phyloP scores from a whole-genome alignment of 345 rosid genomes.

The Gossypium turneri region DNA sequence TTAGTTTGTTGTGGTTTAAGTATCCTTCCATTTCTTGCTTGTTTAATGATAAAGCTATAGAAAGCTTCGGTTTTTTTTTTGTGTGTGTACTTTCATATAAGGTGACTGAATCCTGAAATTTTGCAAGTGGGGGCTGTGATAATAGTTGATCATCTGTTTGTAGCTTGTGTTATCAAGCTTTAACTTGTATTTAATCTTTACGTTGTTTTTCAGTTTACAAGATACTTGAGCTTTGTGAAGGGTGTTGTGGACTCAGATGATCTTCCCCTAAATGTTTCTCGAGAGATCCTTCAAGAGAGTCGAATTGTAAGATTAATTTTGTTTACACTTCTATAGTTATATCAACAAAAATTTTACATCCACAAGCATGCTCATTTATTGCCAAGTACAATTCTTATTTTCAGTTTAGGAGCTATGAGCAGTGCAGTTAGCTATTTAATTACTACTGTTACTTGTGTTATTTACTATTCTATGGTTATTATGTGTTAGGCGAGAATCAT shows the following conservation, averaged over 20 bases:
- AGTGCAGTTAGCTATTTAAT: neutral
- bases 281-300: slow-evolving; percentile 97
- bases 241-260: slow-evolving; percentile 96
- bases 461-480: neutral
- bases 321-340: neutral
- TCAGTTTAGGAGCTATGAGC: neutral
- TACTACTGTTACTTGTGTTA: neutral
- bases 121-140: neutral
- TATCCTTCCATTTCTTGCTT: neutral
- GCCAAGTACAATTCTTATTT: neutral
- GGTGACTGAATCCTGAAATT: neutral
- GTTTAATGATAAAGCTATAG: neutral
- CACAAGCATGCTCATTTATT: neutral
- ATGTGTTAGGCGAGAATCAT: slow-evolving; percentile 73
- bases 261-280: slow-evolving; percentile 95
- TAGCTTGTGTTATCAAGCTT: neutral
- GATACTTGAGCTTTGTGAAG: slow-evolving; percentile 94
- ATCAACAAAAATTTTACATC: neutral
- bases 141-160: neutral
- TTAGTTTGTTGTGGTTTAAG: neutral
- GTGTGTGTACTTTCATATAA: neutral
- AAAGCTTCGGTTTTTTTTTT: neutral
- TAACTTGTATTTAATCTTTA: neutral
- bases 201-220: slow-evolving; percentile 62
- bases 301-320: slow-evolving; percentile 50